Percentiles rank a stretch among this genome's conserved stretches.
These are phyloP conservation scores for Trapa incisa DNA, from an alignment of 345 rosid species.

Conservation along the genomic window DNA sequence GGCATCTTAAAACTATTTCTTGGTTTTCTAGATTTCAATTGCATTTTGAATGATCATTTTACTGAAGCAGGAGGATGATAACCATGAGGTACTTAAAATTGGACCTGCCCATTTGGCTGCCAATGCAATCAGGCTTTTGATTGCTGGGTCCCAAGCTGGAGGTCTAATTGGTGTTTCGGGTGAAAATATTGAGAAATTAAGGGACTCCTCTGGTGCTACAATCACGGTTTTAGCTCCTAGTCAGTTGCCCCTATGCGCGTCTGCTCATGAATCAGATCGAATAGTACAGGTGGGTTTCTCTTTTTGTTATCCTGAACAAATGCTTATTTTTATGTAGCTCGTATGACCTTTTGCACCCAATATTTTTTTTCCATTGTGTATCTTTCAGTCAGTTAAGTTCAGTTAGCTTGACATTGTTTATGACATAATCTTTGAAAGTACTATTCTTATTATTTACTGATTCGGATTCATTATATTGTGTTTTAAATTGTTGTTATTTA, in stretches of 20 bases:
- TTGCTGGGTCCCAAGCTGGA: constrained; percentile 62
- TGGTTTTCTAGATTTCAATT: not conserved
- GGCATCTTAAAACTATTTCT: not conserved
- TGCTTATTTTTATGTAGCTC: not conserved
- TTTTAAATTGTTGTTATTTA: not conserved
- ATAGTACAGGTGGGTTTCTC: constrained; percentile 39
- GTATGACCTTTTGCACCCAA: not conserved
- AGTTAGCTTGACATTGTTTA: not conserved
- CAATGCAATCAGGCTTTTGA: constrained; percentile 42
- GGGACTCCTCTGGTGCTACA: constrained; percentile 46
- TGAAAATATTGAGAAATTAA: constrained; percentile 51
- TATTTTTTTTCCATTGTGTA: not conserved
- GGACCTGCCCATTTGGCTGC: constrained; percentile 48
- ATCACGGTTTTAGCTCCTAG: constrained; percentile 47
- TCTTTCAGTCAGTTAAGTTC: not conserved
- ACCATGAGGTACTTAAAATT: constrained; percentile 19
- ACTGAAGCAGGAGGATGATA: constrained; percentile 39
- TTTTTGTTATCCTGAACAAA: not conserved
- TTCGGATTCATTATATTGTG: not conserved
- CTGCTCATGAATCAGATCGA: constrained; percentile 59
- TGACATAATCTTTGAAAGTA: not conserved
- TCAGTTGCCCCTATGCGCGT: constrained; percentile 57
- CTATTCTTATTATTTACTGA: not conserved
- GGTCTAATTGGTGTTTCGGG: constrained; percentile 46
- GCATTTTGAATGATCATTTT: not conserved